A percentile compares a stretch with the other conserved stretches of the same genome.
Evolutionary conservation across 169 alveolate genomes (phyloP).

Genomic region (Cystoisospora suis): DNA sequence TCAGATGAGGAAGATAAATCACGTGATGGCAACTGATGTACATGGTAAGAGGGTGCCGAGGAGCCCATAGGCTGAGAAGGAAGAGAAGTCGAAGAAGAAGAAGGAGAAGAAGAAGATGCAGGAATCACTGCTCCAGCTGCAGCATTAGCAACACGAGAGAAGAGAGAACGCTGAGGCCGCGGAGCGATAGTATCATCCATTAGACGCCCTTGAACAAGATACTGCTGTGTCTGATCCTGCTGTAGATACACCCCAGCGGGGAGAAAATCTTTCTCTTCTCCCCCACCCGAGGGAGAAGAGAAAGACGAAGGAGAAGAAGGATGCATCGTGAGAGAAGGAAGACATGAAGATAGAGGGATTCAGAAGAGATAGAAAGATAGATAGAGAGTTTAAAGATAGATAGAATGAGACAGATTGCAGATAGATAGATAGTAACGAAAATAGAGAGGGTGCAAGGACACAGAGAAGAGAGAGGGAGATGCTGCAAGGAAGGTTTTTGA

Average conservation of each 20-base stretch:
- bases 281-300: neutral
- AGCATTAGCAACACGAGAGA: neutral
- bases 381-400: neutral
- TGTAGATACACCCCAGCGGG: neutral
- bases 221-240: conserved; percentile 11
- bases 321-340: neutral
- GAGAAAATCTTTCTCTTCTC: too few species aligned
- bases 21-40: too few species aligned
- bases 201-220: conserved; percentile 9
- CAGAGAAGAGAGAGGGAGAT: neutral
- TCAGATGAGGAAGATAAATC: too few species aligned
- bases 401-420: neutral
- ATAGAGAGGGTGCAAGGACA: neutral
- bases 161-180: neutral
- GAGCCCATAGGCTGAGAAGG: neutral
- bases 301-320: neutral
- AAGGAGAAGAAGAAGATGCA: neutral
- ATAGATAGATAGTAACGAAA: neutral
- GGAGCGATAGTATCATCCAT: conserved; percentile 9
- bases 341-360: neutral
- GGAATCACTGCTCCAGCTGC: neutral
- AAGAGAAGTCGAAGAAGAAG: neutral
- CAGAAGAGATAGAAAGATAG: neutral
- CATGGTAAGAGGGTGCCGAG: neutral
- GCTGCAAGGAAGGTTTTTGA: neutral